Conservation (phyloP, 306 rosid species). For the Acacia confusa region DNA sequence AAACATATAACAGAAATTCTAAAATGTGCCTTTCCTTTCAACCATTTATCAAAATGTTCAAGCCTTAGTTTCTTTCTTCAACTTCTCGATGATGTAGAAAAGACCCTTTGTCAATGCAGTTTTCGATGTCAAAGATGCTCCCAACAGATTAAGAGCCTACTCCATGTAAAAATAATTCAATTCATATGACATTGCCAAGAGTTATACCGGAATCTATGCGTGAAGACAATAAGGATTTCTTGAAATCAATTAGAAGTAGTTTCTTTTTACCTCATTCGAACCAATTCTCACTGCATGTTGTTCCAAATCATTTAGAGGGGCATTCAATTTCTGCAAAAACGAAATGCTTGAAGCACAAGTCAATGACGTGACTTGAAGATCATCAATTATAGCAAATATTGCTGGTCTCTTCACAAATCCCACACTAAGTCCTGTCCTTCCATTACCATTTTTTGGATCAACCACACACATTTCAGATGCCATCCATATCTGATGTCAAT, state of each 20-base stretch:
- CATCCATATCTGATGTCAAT: not conserved
- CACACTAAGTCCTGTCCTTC: not conserved
- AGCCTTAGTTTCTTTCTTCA: not conserved
- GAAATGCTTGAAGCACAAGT: slow-evolving; percentile 19
- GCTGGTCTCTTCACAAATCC: slow-evolving; percentile 42
- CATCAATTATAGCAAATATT: slow-evolving; percentile 35
- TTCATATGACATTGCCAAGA: not conserved
- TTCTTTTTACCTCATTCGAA: slow-evolving; percentile 9
- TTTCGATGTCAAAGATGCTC: slow-evolving; percentile 6
- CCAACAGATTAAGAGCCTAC: not conserved
- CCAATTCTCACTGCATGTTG: not conserved
- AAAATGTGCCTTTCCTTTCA: not conserved
- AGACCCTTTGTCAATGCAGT: not conserved
- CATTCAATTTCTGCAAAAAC: slow-evolving; percentile 30
- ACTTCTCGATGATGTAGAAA: not conserved
- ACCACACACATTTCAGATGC: slow-evolving; percentile 3
- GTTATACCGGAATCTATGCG: not conserved
- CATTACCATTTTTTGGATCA: slow-evolving; percentile 33
- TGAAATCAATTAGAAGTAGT: not conserved
- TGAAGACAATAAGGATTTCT: too few species aligned
- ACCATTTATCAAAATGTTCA: not conserved
- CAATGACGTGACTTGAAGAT: slow-evolving; percentile 32
- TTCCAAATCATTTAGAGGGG: not conserved
- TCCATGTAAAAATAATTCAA: not conserved
- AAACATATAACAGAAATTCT: not conserved